phyloP scores from a whole-genome alignment of 2,329 filamentous ascomycete species.

The Alternaria brassicicola region DNA sequence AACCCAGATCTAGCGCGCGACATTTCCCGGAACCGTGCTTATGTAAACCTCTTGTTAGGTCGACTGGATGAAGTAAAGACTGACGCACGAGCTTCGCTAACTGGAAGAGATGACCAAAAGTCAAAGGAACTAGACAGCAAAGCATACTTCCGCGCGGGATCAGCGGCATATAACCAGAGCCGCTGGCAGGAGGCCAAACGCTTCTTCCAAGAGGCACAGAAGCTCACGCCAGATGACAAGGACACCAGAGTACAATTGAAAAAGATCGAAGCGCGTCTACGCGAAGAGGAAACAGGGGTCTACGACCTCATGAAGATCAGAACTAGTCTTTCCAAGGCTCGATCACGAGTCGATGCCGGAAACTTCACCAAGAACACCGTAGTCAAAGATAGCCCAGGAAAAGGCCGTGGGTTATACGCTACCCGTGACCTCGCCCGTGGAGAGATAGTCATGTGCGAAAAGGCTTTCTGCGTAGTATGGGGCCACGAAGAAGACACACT shows the following conservation, averaged over 20 bases:
- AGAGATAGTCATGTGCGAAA: slow-evolving; percentile 62
- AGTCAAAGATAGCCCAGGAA: slow-evolving; percentile 49
- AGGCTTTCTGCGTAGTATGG: slow-evolving; percentile 57
- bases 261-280: slow-evolving; percentile 24
- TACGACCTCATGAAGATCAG: slow-evolving; percentile 49
- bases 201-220: slow-evolving; percentile 43
- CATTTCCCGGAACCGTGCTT: slow-evolving; percentile 43
- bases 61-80: slow-evolving; percentile 40
- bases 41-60: slow-evolving; percentile 39
- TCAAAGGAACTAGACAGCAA: slow-evolving; percentile 50
- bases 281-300: slow-evolving; percentile 50
- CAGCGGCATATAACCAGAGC: slow-evolving; percentile 54
- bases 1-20: slow-evolving; percentile 40
- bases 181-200: slow-evolving; percentile 48
- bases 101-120: slow-evolving; percentile 30
- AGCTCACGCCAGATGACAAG: slow-evolving; percentile 40
- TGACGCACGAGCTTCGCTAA: slow-evolving; percentile 39
- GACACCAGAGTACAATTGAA: slow-evolving; percentile 40
- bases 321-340: slow-evolving; percentile 46
- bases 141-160: slow-evolving; percentile 53
- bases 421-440: slow-evolving; percentile 56
- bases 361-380: slow-evolving; percentile 54
- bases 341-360: slow-evolving; percentile 56
- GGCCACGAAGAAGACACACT: slow-evolving; percentile 51
- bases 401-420: slow-evolving; percentile 60